These are phyloP conservation scores for Rhododendron ovatum DNA, from an alignment of 148 eudicot species.

Conservation along the genomic window DNA sequence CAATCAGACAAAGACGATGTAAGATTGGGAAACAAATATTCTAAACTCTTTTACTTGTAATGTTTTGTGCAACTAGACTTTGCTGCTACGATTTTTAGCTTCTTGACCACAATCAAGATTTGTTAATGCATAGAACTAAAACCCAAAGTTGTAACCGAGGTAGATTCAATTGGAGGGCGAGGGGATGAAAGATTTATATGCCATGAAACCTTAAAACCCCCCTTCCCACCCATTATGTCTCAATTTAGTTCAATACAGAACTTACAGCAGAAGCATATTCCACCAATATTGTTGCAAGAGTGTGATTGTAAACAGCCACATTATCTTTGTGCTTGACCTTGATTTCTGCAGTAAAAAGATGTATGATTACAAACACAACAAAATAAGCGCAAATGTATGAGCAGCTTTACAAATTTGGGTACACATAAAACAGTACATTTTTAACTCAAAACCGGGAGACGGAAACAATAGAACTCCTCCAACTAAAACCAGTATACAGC, in stretches of 20 bases:
- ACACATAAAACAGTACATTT: not conserved
- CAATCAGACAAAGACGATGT: not conserved
- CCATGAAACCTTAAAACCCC: not conserved
- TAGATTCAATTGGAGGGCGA: not conserved
- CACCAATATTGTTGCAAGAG: constrained; percentile 17
- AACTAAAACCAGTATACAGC: not conserved
- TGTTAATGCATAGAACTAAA: not conserved
- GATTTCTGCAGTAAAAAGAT: constrained; percentile 16
- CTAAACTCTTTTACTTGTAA: not conserved
- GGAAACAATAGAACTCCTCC: not conserved
- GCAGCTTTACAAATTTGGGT: not conserved
- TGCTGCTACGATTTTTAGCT: not conserved
- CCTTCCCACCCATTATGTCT: not conserved
- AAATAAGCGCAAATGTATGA: not conserved
- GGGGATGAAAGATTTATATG: not conserved
- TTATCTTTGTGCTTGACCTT: constrained; percentile 15
- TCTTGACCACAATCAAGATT: not conserved
- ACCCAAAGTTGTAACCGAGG: not conserved
- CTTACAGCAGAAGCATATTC: constrained; percentile 28
- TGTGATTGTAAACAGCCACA: constrained; percentile 19
- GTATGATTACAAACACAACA: not conserved
- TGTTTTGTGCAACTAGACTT: not conserved
- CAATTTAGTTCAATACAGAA: not conserved
- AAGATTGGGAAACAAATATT: not conserved
- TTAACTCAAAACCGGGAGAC: not conserved